Evolutionary conservation across 2,329 filamentous ascomycete genomes (phyloP).

Genomic region (Hyphodiscus sp.): DNA sequence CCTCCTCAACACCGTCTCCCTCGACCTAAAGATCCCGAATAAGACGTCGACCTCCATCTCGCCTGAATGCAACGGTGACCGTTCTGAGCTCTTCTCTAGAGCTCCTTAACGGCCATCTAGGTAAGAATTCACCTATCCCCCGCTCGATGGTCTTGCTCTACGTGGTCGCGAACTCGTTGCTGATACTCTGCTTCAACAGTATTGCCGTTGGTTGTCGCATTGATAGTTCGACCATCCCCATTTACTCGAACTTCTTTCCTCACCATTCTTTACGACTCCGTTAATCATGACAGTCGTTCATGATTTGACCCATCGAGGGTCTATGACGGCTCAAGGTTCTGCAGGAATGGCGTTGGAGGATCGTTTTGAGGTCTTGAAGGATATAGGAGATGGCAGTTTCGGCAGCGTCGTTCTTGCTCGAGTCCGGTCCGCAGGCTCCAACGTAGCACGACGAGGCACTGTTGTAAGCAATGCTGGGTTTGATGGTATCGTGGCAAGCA

Average conservation of each 20-base stretch:
- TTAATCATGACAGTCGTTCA: constrained; percentile 68
- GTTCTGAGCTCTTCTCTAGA: constrained; percentile 26
- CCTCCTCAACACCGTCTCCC: constrained; percentile 9
- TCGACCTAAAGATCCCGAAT: not conserved
- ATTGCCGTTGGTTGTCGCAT: constrained; percentile 13
- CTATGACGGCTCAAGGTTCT: constrained; percentile 40
- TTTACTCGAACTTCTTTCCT: not conserved
- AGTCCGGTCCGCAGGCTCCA: constrained; percentile 83
- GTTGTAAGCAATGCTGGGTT: constrained; percentile 58
- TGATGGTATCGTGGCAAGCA: constrained; percentile 5
- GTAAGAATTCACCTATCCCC: constrained; percentile 12
- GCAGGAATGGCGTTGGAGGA: constrained; percentile 69
- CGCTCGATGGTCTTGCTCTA: not conserved
- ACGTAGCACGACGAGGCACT: constrained; percentile 81
- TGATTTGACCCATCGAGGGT: constrained; percentile 65
- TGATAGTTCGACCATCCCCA: constrained; percentile 1
- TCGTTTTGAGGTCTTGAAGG: constrained; percentile 93
- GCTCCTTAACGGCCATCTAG: constrained; percentile 20
- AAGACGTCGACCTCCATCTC: constrained; percentile 7
- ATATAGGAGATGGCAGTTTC: constrained; percentile 98
- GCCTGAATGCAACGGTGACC: constrained; percentile 30
- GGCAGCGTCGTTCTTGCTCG: constrained; percentile 90
- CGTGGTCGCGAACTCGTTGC: constrained; percentile 6
- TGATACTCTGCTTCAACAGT: constrained; percentile 9
- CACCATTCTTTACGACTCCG: constrained; percentile 2